Base-by-base conservation (phyloP, 768 basidiomycete species). In the Trametes sanguinea region DNA sequence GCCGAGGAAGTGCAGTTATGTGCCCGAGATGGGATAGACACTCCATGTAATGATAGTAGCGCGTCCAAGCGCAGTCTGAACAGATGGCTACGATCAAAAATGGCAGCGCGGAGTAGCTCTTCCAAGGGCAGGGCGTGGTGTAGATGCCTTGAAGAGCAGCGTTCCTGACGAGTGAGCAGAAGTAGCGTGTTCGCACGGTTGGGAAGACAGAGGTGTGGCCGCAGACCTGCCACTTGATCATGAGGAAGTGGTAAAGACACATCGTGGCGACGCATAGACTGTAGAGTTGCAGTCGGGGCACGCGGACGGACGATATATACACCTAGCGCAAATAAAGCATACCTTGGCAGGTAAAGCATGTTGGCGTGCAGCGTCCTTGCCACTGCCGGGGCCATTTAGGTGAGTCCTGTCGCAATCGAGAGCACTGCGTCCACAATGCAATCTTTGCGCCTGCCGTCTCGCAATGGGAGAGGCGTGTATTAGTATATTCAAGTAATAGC, bases 401-500 rank as follows among this genome's bases (percentile, higher is more conserved):
- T 37, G 6, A 37, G 35, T 37, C 2, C 6, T 6, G 35, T 1
- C 35, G 35, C 35, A 37, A 37, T 1, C 22, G 2, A 37, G 35
- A 37, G 11, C 35, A 37, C 1, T 2, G 35, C 0, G 35, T 2
- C 35, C 35, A 11, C 2, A 2, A 37, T 37, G 35, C 35, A 37
- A 2, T 11, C 11, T 37, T 37, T 6, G 35, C 11, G 0, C 11
- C 35, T 1, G 22, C n/a, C 45, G 22, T 0, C 1, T 2, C 3
- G 7, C 10, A 46, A 27, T 16, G n/a, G 30, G 13, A 37, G 35
- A 37, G 6, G 35, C 35, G 35, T 37, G 43, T 10, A 33, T 32
- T 51, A 44, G 57, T 56, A 60, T 64, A 53, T 60, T 56, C 63
- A 60, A 47, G 50, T 57, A 22, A 45, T 54, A 53, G 57, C 63